Evolutionary conservation across 148 eudicot genomes (phyloP).

Genomic region (Rhododendron ovatum): DNA sequence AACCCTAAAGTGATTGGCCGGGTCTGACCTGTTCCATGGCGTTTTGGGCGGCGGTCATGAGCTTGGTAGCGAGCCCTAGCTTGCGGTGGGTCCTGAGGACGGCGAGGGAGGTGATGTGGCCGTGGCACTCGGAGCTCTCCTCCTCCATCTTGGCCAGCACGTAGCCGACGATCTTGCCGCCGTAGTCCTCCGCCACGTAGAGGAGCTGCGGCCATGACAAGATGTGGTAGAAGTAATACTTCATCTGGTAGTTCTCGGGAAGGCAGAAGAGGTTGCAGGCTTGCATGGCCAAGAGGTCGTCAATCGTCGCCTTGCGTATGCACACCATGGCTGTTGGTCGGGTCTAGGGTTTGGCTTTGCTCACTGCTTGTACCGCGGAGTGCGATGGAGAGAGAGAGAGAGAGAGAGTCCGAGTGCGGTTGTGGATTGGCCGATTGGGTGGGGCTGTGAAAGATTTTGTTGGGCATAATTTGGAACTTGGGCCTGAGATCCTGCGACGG

Average conservation of each 20-base stretch:
- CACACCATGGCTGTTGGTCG: conserved; percentile 57
- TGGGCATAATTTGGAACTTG: no score
- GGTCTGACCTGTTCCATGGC: conserved; percentile 65
- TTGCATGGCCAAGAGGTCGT: conserved; percentile 87
- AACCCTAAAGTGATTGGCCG: background rate
- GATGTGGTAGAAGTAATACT: conserved; percentile 88
- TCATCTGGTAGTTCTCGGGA: conserved; percentile 95
- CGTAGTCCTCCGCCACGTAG: no score
- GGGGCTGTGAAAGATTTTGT: background rate
- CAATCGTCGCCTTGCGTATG: conserved; percentile 80
- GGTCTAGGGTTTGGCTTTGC: conserved; percentile 19
- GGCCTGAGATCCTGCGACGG: no score
- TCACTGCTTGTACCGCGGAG: background rate
- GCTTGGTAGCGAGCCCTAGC: conserved; percentile 84
- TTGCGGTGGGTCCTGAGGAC: conserved; percentile 85
- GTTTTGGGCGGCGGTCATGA: conserved; percentile 89
- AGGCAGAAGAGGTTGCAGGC: conserved; percentile 79
- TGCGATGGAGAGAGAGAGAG: background rate
- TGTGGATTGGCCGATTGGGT: background rate
- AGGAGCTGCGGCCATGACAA: conserved; percentile 57
- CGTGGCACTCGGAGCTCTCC: conserved; percentile 83
- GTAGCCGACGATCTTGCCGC: conserved; percentile 17
- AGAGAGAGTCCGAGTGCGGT: rapidly evolving
- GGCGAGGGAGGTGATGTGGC: conserved; percentile 88
- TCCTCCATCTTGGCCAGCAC: conserved; percentile 94